Evolutionary conservation across 345 rosid genomes (phyloP).

Genomic region (Zanthoxylum bungeanum): DNA sequence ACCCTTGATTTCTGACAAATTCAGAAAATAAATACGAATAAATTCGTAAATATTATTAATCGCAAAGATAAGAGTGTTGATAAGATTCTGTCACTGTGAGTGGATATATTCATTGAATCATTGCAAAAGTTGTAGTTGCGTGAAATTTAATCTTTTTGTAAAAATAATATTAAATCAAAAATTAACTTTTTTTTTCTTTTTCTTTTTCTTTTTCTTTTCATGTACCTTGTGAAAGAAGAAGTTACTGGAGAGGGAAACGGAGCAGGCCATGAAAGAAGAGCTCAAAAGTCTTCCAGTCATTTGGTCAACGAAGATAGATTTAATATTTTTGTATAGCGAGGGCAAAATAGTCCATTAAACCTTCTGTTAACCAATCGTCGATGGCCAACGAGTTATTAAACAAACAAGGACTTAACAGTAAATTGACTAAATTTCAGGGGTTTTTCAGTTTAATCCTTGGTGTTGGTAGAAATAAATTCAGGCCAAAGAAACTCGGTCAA

Average conservation of each 20-base stretch:
- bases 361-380: not conserved
- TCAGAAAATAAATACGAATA: not conserved
- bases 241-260: not conserved
- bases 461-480: not conserved
- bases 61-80: not conserved
- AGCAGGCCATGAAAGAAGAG: not conserved
- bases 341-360: too few species aligned
- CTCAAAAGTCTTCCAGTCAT: not conserved
- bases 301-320: not conserved
- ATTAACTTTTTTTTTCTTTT: too few species aligned
- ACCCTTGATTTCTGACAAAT: not conserved
- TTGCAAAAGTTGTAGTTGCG: not conserved
- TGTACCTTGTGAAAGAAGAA: conserved; percentile 8
- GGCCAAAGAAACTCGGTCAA: too few species aligned
- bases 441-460: not conserved
- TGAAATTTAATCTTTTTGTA: not conserved
- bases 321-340: not conserved
- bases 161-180: too few species aligned
- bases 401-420: not conserved
- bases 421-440: not conserved
- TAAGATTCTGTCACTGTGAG: not conserved
- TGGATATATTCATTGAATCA: too few species aligned
- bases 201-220: not conserved
- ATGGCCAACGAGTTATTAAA: too few species aligned
- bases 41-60: too few species aligned